phyloP scores from a whole-genome alignment of 2,329 filamentous ascomycete genomes.

The Xylaria sp. region DNA sequence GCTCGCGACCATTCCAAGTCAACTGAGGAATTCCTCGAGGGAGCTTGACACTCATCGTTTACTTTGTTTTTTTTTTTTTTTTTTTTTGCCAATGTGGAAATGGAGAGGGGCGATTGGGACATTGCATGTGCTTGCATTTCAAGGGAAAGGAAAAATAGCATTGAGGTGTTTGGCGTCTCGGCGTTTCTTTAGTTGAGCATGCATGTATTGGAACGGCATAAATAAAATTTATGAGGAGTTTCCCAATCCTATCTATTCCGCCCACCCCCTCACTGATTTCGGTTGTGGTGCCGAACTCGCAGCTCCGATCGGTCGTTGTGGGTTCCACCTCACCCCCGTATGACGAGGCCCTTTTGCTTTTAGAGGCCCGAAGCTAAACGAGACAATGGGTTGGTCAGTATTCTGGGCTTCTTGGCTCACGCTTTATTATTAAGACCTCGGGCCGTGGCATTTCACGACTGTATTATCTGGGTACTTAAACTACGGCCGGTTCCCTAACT shows the following conservation, averaged over 20 bases:
- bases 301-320: constrained; percentile 13
- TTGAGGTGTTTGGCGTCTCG: neutral
- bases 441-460: neutral
- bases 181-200: neutral
- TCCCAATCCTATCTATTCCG: neutral
- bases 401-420: neutral
- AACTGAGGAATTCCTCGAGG: too few species aligned
- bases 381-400: neutral
- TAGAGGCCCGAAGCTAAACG: neutral
- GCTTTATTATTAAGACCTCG: neutral
- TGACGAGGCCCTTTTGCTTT: neutral
- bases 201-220: neutral
- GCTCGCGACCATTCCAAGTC: too few species aligned
- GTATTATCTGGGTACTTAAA: neutral
- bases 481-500: neutral
- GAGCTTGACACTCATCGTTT: too few species aligned
- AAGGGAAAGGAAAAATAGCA: neutral
- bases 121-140: neutral
- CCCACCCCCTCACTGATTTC: neutral
- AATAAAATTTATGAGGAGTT: neutral
- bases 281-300: neutral
- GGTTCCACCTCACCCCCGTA: neutral
- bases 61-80: too few species aligned
- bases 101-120: neutral
- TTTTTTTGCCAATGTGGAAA: too few species aligned